Percentiles rank a stretch among this genome's conserved stretches.
These are phyloP conservation scores for Acacia crassicarpa DNA, from an alignment of 306 rosid genomes.

Conservation along the genomic window DNA sequence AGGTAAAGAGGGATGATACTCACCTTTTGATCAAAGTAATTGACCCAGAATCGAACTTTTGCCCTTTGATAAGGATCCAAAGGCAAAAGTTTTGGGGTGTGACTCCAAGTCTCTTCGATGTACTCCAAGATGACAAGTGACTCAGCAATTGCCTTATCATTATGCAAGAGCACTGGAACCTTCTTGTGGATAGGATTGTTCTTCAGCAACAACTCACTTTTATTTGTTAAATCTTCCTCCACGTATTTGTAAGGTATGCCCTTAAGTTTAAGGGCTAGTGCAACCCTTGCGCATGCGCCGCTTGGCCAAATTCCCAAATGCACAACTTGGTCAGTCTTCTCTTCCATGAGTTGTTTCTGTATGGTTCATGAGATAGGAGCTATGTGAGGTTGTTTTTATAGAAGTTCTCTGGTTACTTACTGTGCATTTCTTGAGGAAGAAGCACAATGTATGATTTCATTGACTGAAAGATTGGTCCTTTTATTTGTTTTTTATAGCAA, in stretches of 20 bases:
- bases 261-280: slow-evolving; percentile 36
- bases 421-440: background rate
- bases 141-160: slow-evolving; percentile 36
- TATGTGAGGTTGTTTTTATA: background rate
- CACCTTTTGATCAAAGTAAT: slow-evolving; percentile 34
- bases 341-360: slow-evolving; percentile 16
- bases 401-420: background rate
- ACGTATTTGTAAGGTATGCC: slow-evolving; percentile 43
- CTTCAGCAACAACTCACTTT: slow-evolving; percentile 40
- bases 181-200: slow-evolving; percentile 43
- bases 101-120: slow-evolving; percentile 43
- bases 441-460: too few relatives aligned
- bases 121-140: slow-evolving; percentile 48
- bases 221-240: slow-evolving; percentile 44
- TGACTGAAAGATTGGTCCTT: too few relatives aligned
- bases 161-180: slow-evolving; percentile 46
- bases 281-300: slow-evolving; percentile 27
- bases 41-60: slow-evolving; percentile 46
- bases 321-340: slow-evolving; percentile 35
- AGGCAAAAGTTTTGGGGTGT: slow-evolving; percentile 38
- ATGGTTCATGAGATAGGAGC: background rate
- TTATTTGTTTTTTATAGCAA: too few relatives aligned
- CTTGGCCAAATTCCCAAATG: slow-evolving; percentile 38
- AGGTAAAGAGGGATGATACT: background rate
- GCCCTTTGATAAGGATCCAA: slow-evolving; percentile 42